Conservation (phyloP, 768 basidiomycete species). For the Kwoniella dendrophila region DNA sequence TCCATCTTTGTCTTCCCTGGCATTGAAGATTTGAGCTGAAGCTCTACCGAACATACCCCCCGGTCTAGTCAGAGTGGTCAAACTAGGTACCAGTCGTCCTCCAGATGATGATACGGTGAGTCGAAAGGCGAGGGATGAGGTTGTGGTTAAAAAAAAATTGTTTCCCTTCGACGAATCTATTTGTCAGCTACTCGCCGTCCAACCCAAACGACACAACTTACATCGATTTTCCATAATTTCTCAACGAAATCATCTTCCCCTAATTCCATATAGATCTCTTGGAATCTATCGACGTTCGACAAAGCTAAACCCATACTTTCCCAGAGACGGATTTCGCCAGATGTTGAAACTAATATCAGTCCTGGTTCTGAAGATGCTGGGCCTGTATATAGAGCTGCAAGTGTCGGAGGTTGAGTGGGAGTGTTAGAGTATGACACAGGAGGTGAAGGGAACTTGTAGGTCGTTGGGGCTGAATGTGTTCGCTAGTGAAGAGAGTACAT, state of each 20-base stretch:
- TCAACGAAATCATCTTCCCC: slow-evolving; percentile 48
- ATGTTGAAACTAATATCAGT: slow-evolving; percentile 71
- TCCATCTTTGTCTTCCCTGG: slow-evolving; percentile 30
- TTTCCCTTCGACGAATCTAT: slow-evolving; percentile 26
- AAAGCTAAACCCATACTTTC: slow-evolving; percentile 65
- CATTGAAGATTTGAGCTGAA: slow-evolving; percentile 44
- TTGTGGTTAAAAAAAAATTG: slow-evolving; percentile 51
- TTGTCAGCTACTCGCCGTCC: slow-evolving; percentile 4
- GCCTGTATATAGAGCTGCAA: slow-evolving; percentile 54
- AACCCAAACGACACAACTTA: slow-evolving; percentile 12
- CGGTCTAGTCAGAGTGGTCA: slow-evolving; percentile 41
- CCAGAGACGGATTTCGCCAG: slow-evolving; percentile 82
- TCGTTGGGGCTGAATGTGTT: slow-evolving; percentile 45
- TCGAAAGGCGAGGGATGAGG: slow-evolving; percentile 43
- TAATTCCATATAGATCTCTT: slow-evolving; percentile 34
- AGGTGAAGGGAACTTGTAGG: slow-evolving; percentile 53
- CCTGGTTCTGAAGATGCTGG: slow-evolving; percentile 74
- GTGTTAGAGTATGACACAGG: slow-evolving; percentile 21
- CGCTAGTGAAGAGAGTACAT: slow-evolving; percentile 30
- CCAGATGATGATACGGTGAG: slow-evolving; percentile 42
- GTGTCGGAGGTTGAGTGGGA: slow-evolving; percentile 41
- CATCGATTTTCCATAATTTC: slow-evolving; percentile 37
- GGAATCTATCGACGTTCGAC: slow-evolving; percentile 54
- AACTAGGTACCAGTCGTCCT: slow-evolving; percentile 44
- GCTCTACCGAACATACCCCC: slow-evolving; percentile 53